Conservation (phyloP, 2,329 filamentous ascomycete species). For the Colletotrichum sp. region DNA sequence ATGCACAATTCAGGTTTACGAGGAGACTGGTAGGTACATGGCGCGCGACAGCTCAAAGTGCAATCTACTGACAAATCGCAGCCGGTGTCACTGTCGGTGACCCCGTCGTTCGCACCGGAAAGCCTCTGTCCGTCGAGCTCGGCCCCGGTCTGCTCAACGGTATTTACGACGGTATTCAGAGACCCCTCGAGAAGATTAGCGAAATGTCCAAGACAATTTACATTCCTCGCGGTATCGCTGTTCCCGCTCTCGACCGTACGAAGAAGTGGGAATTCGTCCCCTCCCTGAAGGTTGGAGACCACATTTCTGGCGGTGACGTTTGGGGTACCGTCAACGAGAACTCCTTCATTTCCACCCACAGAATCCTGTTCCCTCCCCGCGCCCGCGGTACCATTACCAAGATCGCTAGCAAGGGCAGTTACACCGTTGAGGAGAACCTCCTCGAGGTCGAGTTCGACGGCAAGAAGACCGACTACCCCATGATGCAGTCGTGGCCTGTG, state of each 20-base stretch:
- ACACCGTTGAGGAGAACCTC: conserved; percentile 93
- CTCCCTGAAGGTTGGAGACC: conserved; percentile 90
- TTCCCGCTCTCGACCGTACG: conserved; percentile 85
- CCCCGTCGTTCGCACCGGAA: conserved; percentile 87
- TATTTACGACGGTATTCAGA: conserved; percentile 99
- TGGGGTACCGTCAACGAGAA: conserved; percentile 97
- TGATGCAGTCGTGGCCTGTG: conserved; percentile 99
- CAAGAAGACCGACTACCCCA: conserved; percentile 89
- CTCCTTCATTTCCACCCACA: conserved; percentile 91
- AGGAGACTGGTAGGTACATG: conserved; percentile 82
- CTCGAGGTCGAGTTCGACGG: conserved; percentile 97
- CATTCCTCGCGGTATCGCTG: conserved; percentile 91
- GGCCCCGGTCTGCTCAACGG: conserved; percentile 97
- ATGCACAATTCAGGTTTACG: conserved; percentile 98
- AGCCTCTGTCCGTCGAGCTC: conserved; percentile 96
- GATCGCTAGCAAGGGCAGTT: conserved; percentile 87
- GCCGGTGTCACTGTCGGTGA: conserved; percentile 96
- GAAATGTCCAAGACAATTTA: conserved; percentile 86
- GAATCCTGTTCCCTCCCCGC: conserved; percentile 88
- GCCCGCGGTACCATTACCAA: conserved; percentile 91
- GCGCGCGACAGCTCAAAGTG: background rate
- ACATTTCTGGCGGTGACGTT: conserved; percentile 94
- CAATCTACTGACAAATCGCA: conserved; percentile 37
- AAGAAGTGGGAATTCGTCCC: conserved; percentile 98
- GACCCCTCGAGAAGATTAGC: conserved; percentile 86